Conservation (phyloP, 148 eudicot genomes). For the Rhododendron kiyosumense region DNA sequence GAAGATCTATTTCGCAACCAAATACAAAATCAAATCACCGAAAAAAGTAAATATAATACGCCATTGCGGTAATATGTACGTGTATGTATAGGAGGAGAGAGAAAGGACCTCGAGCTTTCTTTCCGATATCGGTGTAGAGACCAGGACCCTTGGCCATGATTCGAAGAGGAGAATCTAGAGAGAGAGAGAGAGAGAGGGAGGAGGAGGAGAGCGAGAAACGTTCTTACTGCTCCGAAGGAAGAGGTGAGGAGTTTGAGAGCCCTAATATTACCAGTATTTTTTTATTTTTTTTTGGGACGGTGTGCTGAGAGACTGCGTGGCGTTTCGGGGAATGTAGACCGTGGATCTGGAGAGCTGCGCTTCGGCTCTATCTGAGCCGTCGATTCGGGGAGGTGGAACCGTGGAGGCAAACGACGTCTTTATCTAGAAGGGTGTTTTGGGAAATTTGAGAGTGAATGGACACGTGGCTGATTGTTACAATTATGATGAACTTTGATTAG, state of each 20-base stretch:
- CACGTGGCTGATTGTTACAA: not conserved
- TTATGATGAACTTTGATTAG: not conserved
- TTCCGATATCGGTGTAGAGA: conserved; percentile 60
- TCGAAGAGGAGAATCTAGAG: not conserved
- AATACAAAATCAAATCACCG: not conserved
- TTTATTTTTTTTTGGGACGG: not conserved
- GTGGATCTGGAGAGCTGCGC: not conserved
- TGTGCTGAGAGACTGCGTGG: not conserved
- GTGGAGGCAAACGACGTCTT: not conserved
- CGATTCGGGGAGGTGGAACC: not conserved
- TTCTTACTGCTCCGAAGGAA: not conserved
- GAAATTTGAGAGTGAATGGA: not conserved
- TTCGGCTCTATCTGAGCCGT: not conserved
- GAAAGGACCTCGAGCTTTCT: conserved; percentile 46
- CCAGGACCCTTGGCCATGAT: conserved; percentile 74
- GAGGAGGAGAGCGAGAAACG: not conserved
- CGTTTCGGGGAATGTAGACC: not conserved
- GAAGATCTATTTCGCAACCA: conserved; percentile 40
- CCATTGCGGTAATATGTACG: not conserved
- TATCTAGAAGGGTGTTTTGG: not conserved
- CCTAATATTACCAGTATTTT: not conserved
- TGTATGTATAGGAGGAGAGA: conserved; percentile 1
- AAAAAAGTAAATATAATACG: not conserved
- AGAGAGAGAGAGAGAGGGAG: not conserved
- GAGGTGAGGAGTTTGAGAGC: not conserved